These are phyloP conservation scores for Coccomyxa sp. DNA, from an alignment of 139 green algal genomes.

Conservation along the genomic window DNA sequence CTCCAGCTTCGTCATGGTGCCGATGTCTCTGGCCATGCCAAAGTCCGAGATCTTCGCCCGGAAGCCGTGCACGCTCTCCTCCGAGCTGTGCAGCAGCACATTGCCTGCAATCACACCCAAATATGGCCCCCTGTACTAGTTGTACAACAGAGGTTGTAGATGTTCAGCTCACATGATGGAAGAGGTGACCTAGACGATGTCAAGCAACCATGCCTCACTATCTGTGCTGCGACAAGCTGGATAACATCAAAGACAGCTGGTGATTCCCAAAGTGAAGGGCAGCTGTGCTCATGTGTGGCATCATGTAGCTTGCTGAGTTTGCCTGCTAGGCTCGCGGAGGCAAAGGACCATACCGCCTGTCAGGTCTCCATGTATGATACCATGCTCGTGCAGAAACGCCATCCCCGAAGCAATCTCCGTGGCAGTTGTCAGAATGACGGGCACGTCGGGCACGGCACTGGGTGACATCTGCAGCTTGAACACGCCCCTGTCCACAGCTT, in stretches of 20 bases:
- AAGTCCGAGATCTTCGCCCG: constrained; percentile 6
- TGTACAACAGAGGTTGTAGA: no score
- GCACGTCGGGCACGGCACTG: constrained; percentile 22
- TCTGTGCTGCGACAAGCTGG: no score
- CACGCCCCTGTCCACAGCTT: constrained; percentile 10
- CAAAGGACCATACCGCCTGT: constrained; percentile 20
- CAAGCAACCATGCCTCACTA: no score
- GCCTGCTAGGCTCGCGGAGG: background rate
- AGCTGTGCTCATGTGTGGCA: background rate
- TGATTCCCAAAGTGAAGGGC: no score
- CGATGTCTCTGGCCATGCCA: constrained; percentile 1
- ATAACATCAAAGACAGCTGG: no score
- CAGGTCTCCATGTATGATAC: constrained; percentile 62
- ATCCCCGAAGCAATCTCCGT: constrained; percentile 52
- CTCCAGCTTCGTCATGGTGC: background rate
- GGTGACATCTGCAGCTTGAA: background rate
- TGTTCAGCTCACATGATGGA: no score
- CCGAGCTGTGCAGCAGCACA: constrained; percentile 27
- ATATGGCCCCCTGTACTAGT: no score
- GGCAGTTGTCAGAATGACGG: constrained; percentile 34
- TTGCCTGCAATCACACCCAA: constrained; percentile 18
- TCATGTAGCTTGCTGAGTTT: background rate
- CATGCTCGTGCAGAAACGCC: constrained; percentile 51
- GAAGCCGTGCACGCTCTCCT: constrained; percentile 28
- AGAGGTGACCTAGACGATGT: no score